Percentiles rank a stretch among this genome's conserved stretches.
Conservation (phyloP, 2,329 filamentous ascomycete genomes). For the Nakataea oryzae region DNA sequence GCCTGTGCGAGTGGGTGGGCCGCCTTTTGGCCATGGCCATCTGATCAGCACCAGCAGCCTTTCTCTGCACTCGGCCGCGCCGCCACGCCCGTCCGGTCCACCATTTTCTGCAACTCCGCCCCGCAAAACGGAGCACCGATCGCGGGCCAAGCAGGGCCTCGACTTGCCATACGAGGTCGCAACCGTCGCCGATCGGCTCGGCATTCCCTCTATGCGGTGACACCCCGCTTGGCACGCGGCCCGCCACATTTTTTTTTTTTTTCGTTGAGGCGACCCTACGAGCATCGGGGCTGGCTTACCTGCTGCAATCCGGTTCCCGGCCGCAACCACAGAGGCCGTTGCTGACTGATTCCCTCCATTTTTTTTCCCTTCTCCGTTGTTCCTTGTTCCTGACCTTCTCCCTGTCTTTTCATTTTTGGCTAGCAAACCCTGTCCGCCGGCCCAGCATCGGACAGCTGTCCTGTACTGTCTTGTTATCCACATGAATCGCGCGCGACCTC, state of each 20-base stretch:
- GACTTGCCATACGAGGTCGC: not conserved
- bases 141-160: not conserved
- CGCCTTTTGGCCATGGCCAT: too few relatives aligned
- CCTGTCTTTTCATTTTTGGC: too few relatives aligned
- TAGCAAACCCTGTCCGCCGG: too few relatives aligned
- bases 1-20: too few relatives aligned
- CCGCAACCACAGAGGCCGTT: too few relatives aligned
- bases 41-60: too few relatives aligned
- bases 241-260: not conserved
- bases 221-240: not conserved
- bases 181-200: not conserved
- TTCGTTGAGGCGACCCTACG: not conserved
- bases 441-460: not conserved
- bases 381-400: too few relatives aligned
- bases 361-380: too few relatives aligned
- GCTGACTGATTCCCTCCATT: too few relatives aligned
- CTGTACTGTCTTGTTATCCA: not conserved
- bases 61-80: too few relatives aligned
- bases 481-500: not conserved
- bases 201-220: not conserved
- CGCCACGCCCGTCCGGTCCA: not conserved
- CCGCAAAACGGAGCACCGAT: not conserved
- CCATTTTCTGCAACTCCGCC: not conserved
- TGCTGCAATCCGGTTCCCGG: too few relatives aligned
- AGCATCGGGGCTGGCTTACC: too few relatives aligned